These are phyloP conservation scores for Malania oleifera DNA, from an alignment of 164 flowering plant genomes.

Conservation along the genomic window DNA sequence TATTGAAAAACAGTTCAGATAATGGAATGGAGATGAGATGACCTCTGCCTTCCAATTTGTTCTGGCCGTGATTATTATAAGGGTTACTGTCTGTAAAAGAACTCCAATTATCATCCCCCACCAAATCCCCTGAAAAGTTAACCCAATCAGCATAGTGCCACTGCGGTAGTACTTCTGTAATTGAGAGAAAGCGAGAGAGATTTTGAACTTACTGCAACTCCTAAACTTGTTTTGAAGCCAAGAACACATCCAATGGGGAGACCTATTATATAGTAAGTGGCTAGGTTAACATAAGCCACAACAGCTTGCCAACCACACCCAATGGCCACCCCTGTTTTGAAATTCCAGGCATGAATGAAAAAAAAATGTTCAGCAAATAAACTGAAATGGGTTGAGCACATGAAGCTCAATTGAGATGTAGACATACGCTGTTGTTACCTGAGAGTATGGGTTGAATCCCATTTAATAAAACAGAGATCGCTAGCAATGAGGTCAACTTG, in stretches of 20 bases:
- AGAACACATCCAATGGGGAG: constrained; percentile 73
- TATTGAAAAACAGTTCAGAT: background rate
- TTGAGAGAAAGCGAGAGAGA: too few relatives aligned
- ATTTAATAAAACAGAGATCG: constrained; percentile 59
- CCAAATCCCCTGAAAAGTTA: constrained; percentile 81
- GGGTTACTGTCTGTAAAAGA: constrained; percentile 45
- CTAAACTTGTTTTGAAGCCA: constrained; percentile 68
- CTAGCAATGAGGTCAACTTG: constrained; percentile 49
- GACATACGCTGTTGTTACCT: too few relatives aligned
- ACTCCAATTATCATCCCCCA: constrained; percentile 77
- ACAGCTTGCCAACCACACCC: constrained; percentile 85
- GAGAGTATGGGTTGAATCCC: constrained; percentile 79
- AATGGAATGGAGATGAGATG: constrained; percentile 1
- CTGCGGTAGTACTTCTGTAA: too few relatives aligned
- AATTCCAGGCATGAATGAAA: background rate
- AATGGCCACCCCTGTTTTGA: constrained; percentile 71
- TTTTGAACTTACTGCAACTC: constrained; percentile 45
- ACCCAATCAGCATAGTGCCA: too few relatives aligned
- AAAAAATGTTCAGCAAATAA: background rate
- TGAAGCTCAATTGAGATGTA: too few relatives aligned
- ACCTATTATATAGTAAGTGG: constrained; percentile 64
- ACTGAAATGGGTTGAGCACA: too few relatives aligned
- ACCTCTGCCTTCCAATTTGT: constrained; percentile 72
- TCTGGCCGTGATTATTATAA: constrained; percentile 52
- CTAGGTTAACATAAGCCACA: constrained; percentile 71